Base-by-base conservation (phyloP, 805 yeast species). In the Candida odintsovae region DNA sequence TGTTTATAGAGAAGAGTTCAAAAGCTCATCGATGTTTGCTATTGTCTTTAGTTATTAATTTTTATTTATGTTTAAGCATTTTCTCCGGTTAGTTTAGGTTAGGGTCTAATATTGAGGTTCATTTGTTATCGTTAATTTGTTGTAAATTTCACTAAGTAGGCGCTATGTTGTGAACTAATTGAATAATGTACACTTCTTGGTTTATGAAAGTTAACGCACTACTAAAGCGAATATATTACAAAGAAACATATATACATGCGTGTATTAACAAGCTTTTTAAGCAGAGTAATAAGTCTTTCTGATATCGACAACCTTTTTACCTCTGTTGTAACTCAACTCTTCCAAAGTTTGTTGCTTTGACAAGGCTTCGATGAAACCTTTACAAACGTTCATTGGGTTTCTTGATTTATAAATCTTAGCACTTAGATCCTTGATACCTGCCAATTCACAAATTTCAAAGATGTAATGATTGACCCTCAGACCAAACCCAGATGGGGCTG, bases 401-500 rank as follows among this genome's bases (percentile, higher is more conserved):
- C 98, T 80, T 33, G 96, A 87, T 60, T 90, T 84, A 73, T 86
- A 88, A 41, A 92, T 86, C 63, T 92, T 92, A 5, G 95, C 97
- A 58, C 90, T 80, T 59, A 94, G 71, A 68, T 94, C 99, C 66
- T 85, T 86, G 65, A 94, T 89, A 52, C 99, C 99, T 1, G 90
- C 96, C 49, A 90, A 82, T 63, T 85, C 86, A 66, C 97, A 90
- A 48, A 94, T 80, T 69, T 90, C 97, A 59, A 83, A 89, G 52
- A 94, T 82, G 65, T 84, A 80, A 54, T 87, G 95, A 69, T 90
- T 90, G 40, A 90, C 96, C 58, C 97, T 77, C 50, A 94, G 75
- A 19, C 99, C 99, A 52, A 85, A 85, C 59, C 97, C 98, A 1
- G 96, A 83, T 21, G 96, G 94, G 1, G 96, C 90, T 3, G 95